Evolutionary conservation across 2,329 filamentous ascomycete species (phyloP), one percentile per base, ranked within the genome.

Genomic region (Ophiostoma fasciatum): DNA sequence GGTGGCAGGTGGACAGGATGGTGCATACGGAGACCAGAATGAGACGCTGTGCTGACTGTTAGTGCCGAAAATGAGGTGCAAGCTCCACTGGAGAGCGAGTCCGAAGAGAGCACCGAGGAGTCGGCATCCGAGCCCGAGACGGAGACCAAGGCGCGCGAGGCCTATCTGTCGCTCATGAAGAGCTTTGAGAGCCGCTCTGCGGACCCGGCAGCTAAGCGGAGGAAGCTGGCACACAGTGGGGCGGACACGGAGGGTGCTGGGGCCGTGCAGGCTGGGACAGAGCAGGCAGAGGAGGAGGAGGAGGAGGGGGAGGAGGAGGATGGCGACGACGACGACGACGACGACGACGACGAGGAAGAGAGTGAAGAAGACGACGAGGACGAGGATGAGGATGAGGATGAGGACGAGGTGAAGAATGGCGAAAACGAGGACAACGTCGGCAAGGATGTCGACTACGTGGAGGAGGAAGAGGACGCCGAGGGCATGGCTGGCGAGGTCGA

Each of bases 91-190:
- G 48, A 31, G 48, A 49, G 39, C 7, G 37, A 39, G 14, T 17
- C 12, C 7, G 31, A 36, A n/a, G 30, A 37, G 5, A 31, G 31
- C 7, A 63, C 64, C 8, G 60, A 63, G 7, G 64, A 68, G 3
- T 50, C 63, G 31, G 55, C 62, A 1, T 62, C 63, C 23, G 63
- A 66, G 17, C 61, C 63, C n/a, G 60, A 61, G 20, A 25, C 22
- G 5, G 39, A 38, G 21, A 34, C 20, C 21, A 41, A 42, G 12
- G 37, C 35, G 17, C n/a, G n/a, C n/a, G 31, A 41, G 21, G 65
- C 74, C 4, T 78, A 78, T 44, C 58, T 66, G 54, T 59, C 68
- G 7, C 57, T 78, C 7, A 58, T 78, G 47, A 64, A 74, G 47
- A 74, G 67, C 39, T 57, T 78, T 33, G 58, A 61, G 3, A 61